Evolutionary conservation across 2,329 filamentous ascomycete genomes (phyloP).

Genomic region (Pseudocercospora eumusae): DNA sequence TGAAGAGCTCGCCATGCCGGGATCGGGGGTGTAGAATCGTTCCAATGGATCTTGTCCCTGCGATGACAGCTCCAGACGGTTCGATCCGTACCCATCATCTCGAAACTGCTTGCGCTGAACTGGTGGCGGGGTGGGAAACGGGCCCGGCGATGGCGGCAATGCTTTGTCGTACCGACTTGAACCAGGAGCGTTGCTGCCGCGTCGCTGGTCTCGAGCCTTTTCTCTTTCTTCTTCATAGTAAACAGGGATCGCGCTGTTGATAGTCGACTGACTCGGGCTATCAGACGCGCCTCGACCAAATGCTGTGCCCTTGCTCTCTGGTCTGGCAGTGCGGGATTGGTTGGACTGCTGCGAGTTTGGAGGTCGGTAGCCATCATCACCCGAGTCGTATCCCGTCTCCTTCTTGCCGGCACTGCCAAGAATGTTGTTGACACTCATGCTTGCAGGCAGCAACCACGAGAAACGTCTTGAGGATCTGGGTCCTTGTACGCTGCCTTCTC

Average conservation of each 20-base stretch:
- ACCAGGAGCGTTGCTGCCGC: conserved; percentile 22
- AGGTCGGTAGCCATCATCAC: conserved; percentile 32
- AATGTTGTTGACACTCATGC: conserved; percentile 50
- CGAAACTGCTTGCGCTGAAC: conserved; percentile 37
- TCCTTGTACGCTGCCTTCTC: conserved; percentile 34
- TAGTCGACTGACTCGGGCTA: conserved; percentile 50
- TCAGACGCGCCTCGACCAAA: conserved; percentile 49
- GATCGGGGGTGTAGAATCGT: conserved; percentile 38
- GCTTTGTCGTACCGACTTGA: conserved; percentile 34
- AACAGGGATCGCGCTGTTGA: conserved; percentile 46
- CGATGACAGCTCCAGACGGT: conserved; percentile 15
- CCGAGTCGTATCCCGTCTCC: conserved; percentile 39
- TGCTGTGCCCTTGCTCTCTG: conserved; percentile 43
- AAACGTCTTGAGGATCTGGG: conserved; percentile 51
- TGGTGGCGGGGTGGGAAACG: conserved; percentile 23
- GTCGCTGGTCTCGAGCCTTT: conserved; percentile 26
- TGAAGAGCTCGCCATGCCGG: conserved; percentile 19
- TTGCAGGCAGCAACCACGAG: conserved; percentile 53
- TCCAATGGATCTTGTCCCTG: conserved; percentile 34
- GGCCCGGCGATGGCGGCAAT: conserved; percentile 31
- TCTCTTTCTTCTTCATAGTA: conserved; percentile 45
- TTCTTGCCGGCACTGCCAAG: conserved; percentile 40
- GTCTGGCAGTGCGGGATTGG: conserved; percentile 37
- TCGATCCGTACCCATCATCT: conserved; percentile 38
- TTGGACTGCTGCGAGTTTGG: conserved; percentile 33